Base-by-base conservation (phyloP, 345 rosid species). In the Jatropha curcas region DNA sequence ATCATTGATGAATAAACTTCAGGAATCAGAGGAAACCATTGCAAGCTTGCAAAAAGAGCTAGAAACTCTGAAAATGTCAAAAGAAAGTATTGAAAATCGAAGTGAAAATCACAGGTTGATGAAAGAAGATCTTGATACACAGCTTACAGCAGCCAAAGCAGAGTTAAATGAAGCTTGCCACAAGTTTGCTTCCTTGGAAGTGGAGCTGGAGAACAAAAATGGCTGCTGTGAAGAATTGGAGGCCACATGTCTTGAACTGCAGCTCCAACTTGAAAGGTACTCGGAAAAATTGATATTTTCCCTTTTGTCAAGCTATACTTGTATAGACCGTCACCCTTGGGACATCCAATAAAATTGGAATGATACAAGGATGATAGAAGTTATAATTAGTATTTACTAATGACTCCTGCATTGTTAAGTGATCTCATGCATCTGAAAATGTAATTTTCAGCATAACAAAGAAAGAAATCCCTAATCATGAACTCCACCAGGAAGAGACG, bases 231-330 rank as follows among this genome's bases (percentile, higher is more conserved):
- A 82, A 66, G 89, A 84, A 63, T 68, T 83, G 65, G 89, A 81
- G 78, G 77, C 78, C 34, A 76, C 84, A 25, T 71, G 84, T 78
- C 84, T 83, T 67, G 86, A 88, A 25, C 72, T 76, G 22, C 88
- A 79, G 72, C 81, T 78, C 56, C 85, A 84, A 71, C 82, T 69
- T 58, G 85, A 90, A 72, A 86, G 95, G 95, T 88, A 84, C 35
- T n/a, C 13, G 28, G 22, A 31, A 46, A 16, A 53, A 19, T 0
- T 59, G 7, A 4, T 9, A 1, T 12, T 5, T 72, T 63, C 61
- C 50, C 30, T 41, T 60, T 33, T 73, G 68, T 16, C 48, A 12
- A 43, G 31, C 41, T 67, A 19, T n/a, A n/a, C n/a, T n/a, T n/a
- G n/a, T n/a, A 67, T 10, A 9, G 8, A 24, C 19, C 20, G 14